Percentiles rank a stretch among this genome's conserved stretches.
phyloP scores from a whole-genome alignment of 176 grass and related monocot species.

The Metroxylon sagu region DNA sequence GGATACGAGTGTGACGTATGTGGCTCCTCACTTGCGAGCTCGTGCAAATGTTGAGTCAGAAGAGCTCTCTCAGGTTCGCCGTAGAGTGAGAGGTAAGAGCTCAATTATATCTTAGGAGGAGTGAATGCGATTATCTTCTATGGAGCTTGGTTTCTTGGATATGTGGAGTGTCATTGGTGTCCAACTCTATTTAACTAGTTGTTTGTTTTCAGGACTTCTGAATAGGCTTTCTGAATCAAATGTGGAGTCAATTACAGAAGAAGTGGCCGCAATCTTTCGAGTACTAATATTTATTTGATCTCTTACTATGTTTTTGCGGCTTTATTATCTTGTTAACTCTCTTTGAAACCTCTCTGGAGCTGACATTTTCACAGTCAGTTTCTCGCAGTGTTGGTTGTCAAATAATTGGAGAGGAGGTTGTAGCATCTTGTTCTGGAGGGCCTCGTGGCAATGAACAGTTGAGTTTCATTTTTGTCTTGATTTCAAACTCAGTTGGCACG shows the following conservation, averaged over 20 bases:
- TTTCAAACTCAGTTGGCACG: background rate
- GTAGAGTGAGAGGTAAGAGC: slow-evolving; percentile 59
- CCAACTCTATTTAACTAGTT: slow-evolving; percentile 7
- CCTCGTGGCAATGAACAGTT: slow-evolving; percentile 83
- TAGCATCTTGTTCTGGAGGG: slow-evolving; percentile 63
- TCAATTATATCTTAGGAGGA: background rate
- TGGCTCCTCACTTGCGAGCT: slow-evolving; percentile 47
- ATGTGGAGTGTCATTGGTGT: background rate
- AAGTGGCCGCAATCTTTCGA: slow-evolving; percentile 59
- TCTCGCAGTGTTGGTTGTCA: slow-evolving; percentile 55
- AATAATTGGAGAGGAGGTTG: slow-evolving; percentile 61
- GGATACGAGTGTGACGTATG: slow-evolving; percentile 46
- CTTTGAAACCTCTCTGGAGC: background rate
- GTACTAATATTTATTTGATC: slow-evolving; percentile 25
- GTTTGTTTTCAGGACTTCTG: slow-evolving; percentile 58
- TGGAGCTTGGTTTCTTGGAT: no score
- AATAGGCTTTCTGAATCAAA: slow-evolving; percentile 76
- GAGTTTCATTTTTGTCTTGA: slow-evolving; percentile 21
- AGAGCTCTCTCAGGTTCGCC: slow-evolving; percentile 46
- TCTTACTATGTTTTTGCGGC: slow-evolving; percentile 2
- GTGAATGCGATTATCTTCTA: no score
- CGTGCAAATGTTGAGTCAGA: slow-evolving; percentile 52
- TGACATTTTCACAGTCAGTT: slow-evolving; percentile 40
- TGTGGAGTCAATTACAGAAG: slow-evolving; percentile 78
- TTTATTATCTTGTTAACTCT: slow-evolving; percentile 9